These are phyloP conservation scores for Botrytis squamosa DNA, from an alignment of 2,329 filamentous ascomycete genomes.

Conservation along the genomic window DNA sequence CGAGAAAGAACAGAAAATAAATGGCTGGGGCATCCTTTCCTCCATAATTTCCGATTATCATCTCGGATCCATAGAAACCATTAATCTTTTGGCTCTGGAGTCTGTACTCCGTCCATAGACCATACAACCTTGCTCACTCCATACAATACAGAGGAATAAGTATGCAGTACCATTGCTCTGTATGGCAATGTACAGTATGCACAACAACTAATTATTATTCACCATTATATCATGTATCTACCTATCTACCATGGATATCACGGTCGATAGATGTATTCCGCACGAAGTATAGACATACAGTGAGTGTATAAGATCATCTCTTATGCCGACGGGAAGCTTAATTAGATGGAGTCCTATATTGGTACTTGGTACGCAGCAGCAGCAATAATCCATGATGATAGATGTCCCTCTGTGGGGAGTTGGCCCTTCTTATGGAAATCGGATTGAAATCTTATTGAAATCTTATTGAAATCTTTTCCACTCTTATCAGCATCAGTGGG, in stretches of 20 bases:
- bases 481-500: not conserved
- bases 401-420: not conserved
- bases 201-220: not conserved
- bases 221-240: not conserved
- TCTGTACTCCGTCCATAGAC: not conserved
- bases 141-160: not conserved
- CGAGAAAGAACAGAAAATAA: not conserved
- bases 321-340: slow-evolving; percentile 12
- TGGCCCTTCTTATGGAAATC: not conserved
- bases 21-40: slow-evolving; percentile 15
- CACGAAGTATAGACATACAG: too few species aligned
- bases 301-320: not conserved
- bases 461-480: not conserved
- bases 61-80: not conserved
- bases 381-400: not conserved
- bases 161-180: not conserved
- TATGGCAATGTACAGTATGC: not conserved
- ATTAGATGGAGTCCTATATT: not conserved
- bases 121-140: not conserved
- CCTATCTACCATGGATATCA: not conserved
- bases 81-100: not conserved
- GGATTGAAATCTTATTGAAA: not conserved
- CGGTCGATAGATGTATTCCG: too few species aligned
- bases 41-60: not conserved
- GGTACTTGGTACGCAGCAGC: not conserved